These are phyloP conservation scores for Epichloe scottii DNA, from an alignment of 2,329 filamentous ascomycete genomes.

Conservation along the genomic window DNA sequence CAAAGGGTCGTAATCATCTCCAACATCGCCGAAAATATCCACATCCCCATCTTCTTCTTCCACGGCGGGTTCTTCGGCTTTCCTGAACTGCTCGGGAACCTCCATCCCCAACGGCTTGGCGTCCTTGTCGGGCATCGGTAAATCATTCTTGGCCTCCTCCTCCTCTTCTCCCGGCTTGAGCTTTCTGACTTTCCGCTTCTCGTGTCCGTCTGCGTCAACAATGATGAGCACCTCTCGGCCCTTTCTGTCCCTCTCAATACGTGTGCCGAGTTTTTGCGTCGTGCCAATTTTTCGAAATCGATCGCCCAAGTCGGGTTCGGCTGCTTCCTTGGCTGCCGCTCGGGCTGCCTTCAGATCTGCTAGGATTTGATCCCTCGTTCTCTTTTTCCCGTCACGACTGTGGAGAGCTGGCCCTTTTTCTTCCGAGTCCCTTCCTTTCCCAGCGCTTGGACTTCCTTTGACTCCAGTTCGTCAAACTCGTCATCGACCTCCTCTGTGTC, in stretches of 20 bases:
- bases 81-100: conserved; percentile 45
- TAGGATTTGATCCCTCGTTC: conserved; percentile 53
- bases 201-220: conserved; percentile 52
- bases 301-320: conserved; percentile 39
- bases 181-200: conserved; percentile 52
- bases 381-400: conserved; percentile 43
- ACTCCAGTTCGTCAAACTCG: conserved; percentile 48
- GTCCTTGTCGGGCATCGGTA: conserved; percentile 42
- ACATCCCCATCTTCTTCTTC: conserved; percentile 43
- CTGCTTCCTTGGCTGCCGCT: conserved; percentile 43
- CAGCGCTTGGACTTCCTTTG: conserved; percentile 39
- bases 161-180: conserved; percentile 26
- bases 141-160: conserved; percentile 24
- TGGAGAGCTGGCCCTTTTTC: conserved; percentile 51
- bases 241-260: conserved; percentile 48
- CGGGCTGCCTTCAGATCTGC: conserved; percentile 54
- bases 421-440: conserved; percentile 36
- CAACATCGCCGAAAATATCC: conserved; percentile 54
- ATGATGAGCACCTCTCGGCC: conserved; percentile 54
- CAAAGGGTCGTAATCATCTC: conserved; percentile 55
- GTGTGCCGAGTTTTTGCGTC: conserved; percentile 38
- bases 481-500: conserved; percentile 42
- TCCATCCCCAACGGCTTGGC: conserved; percentile 52
- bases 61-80: conserved; percentile 26
- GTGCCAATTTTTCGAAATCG: conserved; percentile 54